A percentile compares a stretch with the other conserved stretches of the same genome.
These are phyloP conservation scores for Royoungia palumana DNA, from an alignment of 768 basidiomycete species.

Conservation along the genomic window DNA sequence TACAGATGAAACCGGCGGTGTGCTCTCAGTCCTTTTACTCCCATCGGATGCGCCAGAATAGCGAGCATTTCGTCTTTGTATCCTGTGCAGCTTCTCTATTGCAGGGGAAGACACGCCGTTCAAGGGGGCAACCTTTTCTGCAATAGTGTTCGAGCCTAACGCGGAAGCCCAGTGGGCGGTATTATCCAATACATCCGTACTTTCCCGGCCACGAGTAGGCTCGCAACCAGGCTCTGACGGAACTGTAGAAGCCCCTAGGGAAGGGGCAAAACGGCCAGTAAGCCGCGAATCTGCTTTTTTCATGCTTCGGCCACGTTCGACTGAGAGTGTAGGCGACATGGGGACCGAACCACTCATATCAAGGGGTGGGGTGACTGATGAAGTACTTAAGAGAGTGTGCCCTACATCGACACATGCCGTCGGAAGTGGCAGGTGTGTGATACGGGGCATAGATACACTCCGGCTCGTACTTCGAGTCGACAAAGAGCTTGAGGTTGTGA, in stretches of 20 bases:
- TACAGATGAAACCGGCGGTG: constrained; percentile 24
- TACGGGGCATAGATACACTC: constrained; percentile 39
- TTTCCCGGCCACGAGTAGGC: constrained; percentile 16
- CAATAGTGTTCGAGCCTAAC: constrained; percentile 18
- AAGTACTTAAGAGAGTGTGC: constrained; percentile 16
- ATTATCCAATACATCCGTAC: constrained; percentile 22
- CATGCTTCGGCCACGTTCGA: constrained; percentile 30
- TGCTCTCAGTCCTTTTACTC: constrained; percentile 29
- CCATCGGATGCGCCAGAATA: neutral
- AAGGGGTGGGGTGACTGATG: constrained; percentile 16
- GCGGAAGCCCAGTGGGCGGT: constrained; percentile 30
- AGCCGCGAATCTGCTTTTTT: constrained; percentile 15
- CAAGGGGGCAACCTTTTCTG: constrained; percentile 19
- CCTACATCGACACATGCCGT: constrained; percentile 25
- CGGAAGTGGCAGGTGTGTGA: constrained; percentile 22
- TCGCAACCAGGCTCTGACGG: constrained; percentile 25
- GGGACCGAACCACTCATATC: constrained; percentile 27
- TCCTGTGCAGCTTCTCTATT: constrained; percentile 19
- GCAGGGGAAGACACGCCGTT: constrained; percentile 16
- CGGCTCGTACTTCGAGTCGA: constrained; percentile 39
- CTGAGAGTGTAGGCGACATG: constrained; percentile 17
- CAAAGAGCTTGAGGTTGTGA: constrained; percentile 37
- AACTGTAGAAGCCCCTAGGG: constrained; percentile 21
- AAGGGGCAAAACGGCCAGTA: constrained; percentile 18
- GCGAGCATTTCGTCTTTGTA: constrained; percentile 7